A percentile compares a stretch with the other conserved stretches of the same genome.
phyloP scores from a whole-genome alignment of 2,329 filamentous ascomycete genomes.

The Talaromyces sp. region DNA sequence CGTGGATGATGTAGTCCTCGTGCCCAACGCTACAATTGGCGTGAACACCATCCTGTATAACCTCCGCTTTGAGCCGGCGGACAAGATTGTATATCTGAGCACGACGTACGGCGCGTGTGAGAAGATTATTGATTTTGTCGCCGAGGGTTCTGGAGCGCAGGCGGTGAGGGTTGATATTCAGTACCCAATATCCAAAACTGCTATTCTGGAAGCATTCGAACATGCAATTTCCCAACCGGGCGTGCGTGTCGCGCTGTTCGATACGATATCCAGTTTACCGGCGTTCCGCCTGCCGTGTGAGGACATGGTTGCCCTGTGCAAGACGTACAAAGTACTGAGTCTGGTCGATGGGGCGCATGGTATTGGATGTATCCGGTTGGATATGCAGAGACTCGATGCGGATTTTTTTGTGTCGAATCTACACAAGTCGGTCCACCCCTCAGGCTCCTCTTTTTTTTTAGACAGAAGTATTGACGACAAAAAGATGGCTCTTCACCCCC shows the following conservation, averaged over 20 bases:
- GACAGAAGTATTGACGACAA: neutral
- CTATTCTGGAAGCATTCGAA: slow-evolving; percentile 51
- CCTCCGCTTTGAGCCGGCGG: slow-evolving; percentile 62
- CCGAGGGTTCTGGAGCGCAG: slow-evolving; percentile 23
- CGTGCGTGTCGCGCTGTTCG: slow-evolving; percentile 65
- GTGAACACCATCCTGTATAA: slow-evolving; percentile 72
- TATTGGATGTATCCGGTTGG: slow-evolving; percentile 69
- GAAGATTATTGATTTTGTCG: slow-evolving; percentile 61
- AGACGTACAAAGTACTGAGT: slow-evolving; percentile 62
- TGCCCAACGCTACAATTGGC: slow-evolving; percentile 70
- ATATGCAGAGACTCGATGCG: slow-evolving; percentile 62
- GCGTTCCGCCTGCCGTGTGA: slow-evolving; percentile 78
- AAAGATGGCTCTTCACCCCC: slow-evolving; percentile 66
- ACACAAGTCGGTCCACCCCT: slow-evolving; percentile 56
- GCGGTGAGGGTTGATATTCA: slow-evolving; percentile 52
- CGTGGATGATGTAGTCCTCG: slow-evolving; percentile 64
- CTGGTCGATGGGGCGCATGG: slow-evolving; percentile 82
- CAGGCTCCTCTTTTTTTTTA: neutral
- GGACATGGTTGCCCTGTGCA: slow-evolving; percentile 58
- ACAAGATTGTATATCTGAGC: slow-evolving; percentile 70
- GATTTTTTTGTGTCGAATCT: slow-evolving; percentile 87
- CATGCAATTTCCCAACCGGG: slow-evolving; percentile 48
- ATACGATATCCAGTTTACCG: slow-evolving; percentile 73
- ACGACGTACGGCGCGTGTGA: slow-evolving; percentile 75
- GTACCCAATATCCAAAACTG: slow-evolving; percentile 67